These are phyloP conservation scores for Williopsis jadinii DNA, from an alignment of 1,139 yeast species.

Conservation along the genomic window DNA sequence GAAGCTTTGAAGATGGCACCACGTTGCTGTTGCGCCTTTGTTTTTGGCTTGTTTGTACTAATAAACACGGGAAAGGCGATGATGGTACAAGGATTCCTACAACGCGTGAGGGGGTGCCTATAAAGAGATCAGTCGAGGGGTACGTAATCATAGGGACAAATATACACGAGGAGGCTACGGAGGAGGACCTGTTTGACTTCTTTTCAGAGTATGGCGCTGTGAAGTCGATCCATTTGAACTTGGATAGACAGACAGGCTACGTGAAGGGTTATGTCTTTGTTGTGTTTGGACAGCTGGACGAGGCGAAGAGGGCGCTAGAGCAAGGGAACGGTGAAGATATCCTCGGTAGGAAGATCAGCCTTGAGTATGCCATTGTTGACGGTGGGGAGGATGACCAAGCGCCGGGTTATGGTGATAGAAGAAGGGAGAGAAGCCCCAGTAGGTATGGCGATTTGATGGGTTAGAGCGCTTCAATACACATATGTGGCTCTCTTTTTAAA, in stretches of 20 bases:
- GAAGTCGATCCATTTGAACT: conserved; percentile 30
- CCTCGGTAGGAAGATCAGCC: conserved; percentile 26
- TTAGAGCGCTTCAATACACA: too few relatives aligned
- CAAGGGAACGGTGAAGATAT: conserved; percentile 27
- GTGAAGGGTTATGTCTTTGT: conserved; percentile 34
- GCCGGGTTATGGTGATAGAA: conserved; percentile 1
- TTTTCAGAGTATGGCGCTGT: conserved; percentile 36
- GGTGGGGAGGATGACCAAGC: conserved; percentile 4
- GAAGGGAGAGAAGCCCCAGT: neutral
- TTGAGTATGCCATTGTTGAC: conserved; percentile 34
- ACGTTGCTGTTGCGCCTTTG: too few relatives aligned
- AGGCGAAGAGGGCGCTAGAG: conserved; percentile 29
- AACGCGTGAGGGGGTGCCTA: conserved; percentile 9
- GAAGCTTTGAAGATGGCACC: too few relatives aligned
- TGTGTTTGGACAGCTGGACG: conserved; percentile 28
- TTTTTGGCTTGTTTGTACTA: too few relatives aligned
- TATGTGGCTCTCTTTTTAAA: too few relatives aligned
- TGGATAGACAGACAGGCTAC: conserved; percentile 36
- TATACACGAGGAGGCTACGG: conserved; percentile 39
- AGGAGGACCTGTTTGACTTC: conserved; percentile 35
- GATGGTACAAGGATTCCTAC: neutral
- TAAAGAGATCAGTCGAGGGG: conserved; percentile 32
- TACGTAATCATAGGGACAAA: conserved; percentile 35
- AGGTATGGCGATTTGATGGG: conserved; percentile 1
- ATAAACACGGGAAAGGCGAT: too few relatives aligned